phyloP scores from a whole-genome alignment of 371 early-diverging fungal genomes.

The Conidiobolus incongruus region DNA sequence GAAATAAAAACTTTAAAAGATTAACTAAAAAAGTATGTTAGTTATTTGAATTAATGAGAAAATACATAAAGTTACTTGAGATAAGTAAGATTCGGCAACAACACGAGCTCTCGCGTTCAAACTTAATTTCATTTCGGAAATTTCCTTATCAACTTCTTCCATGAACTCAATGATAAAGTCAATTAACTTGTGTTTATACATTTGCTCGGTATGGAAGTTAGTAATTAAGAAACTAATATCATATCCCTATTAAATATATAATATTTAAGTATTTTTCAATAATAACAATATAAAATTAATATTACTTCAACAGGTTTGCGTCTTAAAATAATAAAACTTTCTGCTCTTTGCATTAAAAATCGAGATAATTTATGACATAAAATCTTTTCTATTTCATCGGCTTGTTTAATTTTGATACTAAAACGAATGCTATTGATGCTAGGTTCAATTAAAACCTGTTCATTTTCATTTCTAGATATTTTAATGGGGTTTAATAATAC shows the following conservation, averaged over 20 bases:
- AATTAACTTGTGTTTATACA: slow-evolving; percentile 93
- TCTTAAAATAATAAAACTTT: slow-evolving; percentile 82
- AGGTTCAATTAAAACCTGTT: slow-evolving; percentile 77
- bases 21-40: no score
- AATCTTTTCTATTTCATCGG: slow-evolving; percentile 89
- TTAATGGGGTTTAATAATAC: slow-evolving; percentile 71
- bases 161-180: slow-evolving; percentile 95
- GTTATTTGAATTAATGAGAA: not conserved
- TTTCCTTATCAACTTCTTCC: slow-evolving; percentile 97
- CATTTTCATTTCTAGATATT: slow-evolving; percentile 86
- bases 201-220: slow-evolving; percentile 85
- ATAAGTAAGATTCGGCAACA: slow-evolving; percentile 63
- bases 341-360: slow-evolving; percentile 90
- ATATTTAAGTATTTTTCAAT: not conserved
- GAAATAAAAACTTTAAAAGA: no score
- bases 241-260: slow-evolving; percentile 39
- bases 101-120: slow-evolving; percentile 87
- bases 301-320: slow-evolving; percentile 69
- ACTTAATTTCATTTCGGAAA: slow-evolving; percentile 90
- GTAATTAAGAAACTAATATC: slow-evolving; percentile 89
- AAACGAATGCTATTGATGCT: slow-evolving; percentile 85
- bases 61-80: slow-evolving; percentile 15
- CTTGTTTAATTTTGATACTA: slow-evolving; percentile 89
- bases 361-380: slow-evolving; percentile 88
- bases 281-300: not conserved